These are phyloP conservation scores for Cladosporium sp. DNA, from an alignment of 2,329 filamentous ascomycete genomes.

Conservation along the genomic window DNA sequence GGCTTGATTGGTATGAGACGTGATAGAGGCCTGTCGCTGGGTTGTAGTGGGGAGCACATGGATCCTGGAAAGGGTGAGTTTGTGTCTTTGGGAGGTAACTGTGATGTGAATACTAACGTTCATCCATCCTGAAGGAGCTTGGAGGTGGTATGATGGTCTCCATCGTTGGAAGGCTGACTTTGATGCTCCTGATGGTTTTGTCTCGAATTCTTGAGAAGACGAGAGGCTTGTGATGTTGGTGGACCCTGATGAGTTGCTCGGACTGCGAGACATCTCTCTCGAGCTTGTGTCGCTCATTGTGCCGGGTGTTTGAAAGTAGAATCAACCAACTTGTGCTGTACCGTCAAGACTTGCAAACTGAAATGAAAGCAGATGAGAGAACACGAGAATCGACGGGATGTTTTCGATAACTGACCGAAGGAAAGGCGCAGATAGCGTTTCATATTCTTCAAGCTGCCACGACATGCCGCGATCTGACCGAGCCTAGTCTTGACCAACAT, in stretches of 20 bases:
- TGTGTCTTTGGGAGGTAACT: not conserved
- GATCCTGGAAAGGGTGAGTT: slow-evolving; percentile 23
- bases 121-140: slow-evolving; percentile 35
- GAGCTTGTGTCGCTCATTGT: slow-evolving; percentile 14
- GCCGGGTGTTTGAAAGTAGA: not conserved
- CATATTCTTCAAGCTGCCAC: slow-evolving; percentile 3
- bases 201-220: slow-evolving; percentile 5
- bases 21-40: slow-evolving; percentile 35
- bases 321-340: too few species aligned
- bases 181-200: not conserved
- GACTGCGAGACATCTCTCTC: slow-evolving; percentile 4
- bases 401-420: too few species aligned
- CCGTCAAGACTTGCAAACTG: too few species aligned
- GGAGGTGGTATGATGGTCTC: slow-evolving; percentile 32
- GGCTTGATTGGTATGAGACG: slow-evolving; percentile 34
- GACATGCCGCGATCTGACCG: slow-evolving; percentile 10
- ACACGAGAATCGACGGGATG: too few species aligned
- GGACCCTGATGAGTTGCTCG: slow-evolving; percentile 8
- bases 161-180: slow-evolving; percentile 15
- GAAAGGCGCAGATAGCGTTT: not conserved
- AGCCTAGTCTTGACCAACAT: slow-evolving; percentile 2
- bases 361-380: too few species aligned
- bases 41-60: slow-evolving; percentile 38
- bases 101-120: slow-evolving; percentile 21
- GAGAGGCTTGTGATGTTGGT: slow-evolving; percentile 9